Evolutionary conservation across 2,329 filamentous ascomycete genomes (phyloP), one percentile per base, ranked within the genome.

Genomic region (Colletotrichum tamarilloi): DNA sequence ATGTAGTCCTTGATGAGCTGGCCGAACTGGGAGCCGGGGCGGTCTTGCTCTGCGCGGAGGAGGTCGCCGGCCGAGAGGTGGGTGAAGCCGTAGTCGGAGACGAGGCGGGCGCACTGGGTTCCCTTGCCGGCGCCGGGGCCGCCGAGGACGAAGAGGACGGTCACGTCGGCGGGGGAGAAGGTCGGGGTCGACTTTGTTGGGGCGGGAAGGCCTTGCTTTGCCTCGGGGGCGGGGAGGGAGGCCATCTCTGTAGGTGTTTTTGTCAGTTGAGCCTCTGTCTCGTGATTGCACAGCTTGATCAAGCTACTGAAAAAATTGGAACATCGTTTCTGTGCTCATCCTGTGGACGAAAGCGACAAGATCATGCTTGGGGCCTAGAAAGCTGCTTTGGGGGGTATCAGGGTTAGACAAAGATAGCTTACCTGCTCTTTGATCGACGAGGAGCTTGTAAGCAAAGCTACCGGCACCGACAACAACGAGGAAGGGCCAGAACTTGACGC

Each of bases 61-160:
- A 99, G 89, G 83, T 99, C 97, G 71, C 97, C 97, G 0, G 97
- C 97, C 4, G 93, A 97, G 46, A 99, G 91, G 84, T 99, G 97
- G 74, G 91, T 93, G 91, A 98, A 98, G 82, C 92, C 92, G 83
- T 97, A 97, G 83, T 97, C 91, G 58, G 90, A 86, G 63, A 98
- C 96, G 42, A 99, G 92, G 76, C 94, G 94, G 77, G 91, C 90
- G 87, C 96, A 98, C 84, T 99, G 96, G 3, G 97, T 99, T 79
- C 97, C 97, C 84, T 99, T 99, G 79, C 97, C 97, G 75, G 95
- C 94, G 76, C 97, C 97, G 16, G 97, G 97, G 2, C 97, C 97
- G 82, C 96, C 96, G 74, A 99, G 95, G 75, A 98, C 95, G 87
- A 98, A 98, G 83, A 99, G 87, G 72, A 98, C 95, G n/a, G 95